Conservation (phyloP, 768 basidiomycete genomes). For the Termitomyces sp. region DNA sequence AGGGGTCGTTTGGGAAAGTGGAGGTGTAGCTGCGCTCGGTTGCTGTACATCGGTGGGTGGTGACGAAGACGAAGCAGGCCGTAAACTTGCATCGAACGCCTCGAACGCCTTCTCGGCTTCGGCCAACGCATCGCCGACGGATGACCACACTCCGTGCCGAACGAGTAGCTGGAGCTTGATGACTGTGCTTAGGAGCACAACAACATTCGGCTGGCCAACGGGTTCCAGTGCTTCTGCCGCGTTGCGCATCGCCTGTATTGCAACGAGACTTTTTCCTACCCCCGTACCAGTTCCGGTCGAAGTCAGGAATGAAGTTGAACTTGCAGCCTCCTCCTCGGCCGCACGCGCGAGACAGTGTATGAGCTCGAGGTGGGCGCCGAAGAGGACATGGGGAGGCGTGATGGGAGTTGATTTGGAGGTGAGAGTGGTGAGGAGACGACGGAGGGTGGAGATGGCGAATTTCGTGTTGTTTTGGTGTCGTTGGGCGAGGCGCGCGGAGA, state of each 20-base stretch:
- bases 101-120: slow-evolving; percentile 38
- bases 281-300: slow-evolving; percentile 5
- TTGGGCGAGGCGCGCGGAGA: slow-evolving; percentile 58
- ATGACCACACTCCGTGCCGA: slow-evolving; percentile 52
- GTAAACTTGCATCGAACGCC: neutral
- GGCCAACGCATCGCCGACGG: slow-evolving; percentile 46
- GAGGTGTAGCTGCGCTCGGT: neutral
- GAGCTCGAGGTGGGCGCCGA: slow-evolving; percentile 54
- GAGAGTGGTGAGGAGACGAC: slow-evolving; percentile 47
- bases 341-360: slow-evolving; percentile 35
- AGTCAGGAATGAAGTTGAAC: neutral
- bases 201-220: slow-evolving; percentile 33
- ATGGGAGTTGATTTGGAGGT: slow-evolving; percentile 20
- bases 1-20: neutral
- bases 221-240: slow-evolving; percentile 12
- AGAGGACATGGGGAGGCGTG: slow-evolving; percentile 45
- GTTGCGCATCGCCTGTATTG: slow-evolving; percentile 34
- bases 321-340: slow-evolving; percentile 17
- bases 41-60: neutral
- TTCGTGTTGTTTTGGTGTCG: slow-evolving; percentile 51
- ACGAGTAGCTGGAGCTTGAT: slow-evolving; percentile 58
- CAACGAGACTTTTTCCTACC: slow-evolving; percentile 26
- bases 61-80: neutral
- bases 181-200: slow-evolving; percentile 51
- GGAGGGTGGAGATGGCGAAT: slow-evolving; percentile 58